Evolutionary conservation across 1,284 basidiomycete genomes (phyloP).

Genomic region (Sphaerobolus stellatus): DNA sequence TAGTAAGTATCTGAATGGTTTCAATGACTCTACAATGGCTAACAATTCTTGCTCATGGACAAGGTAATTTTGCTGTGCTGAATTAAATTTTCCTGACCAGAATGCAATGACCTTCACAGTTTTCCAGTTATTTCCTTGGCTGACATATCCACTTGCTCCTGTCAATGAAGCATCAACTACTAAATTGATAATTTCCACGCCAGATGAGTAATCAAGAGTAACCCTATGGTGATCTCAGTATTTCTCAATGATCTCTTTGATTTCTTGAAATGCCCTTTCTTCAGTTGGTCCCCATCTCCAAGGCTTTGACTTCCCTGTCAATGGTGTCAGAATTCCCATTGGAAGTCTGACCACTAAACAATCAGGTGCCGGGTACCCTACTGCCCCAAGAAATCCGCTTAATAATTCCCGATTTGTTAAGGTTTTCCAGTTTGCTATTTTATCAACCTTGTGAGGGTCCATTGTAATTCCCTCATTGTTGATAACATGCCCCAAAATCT

Average conservation of each 20-base stretch:
- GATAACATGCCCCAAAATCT: slow-evolving; percentile 32
- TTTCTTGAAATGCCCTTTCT: slow-evolving; percentile 29
- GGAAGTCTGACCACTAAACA: slow-evolving; percentile 20
- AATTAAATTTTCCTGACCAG: slow-evolving; percentile 31
- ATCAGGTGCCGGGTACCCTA: slow-evolving; percentile 25
- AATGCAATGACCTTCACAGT: slow-evolving; percentile 23
- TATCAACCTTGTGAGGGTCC: slow-evolving; percentile 38
- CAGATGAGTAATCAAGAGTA: slow-evolving; percentile 22
- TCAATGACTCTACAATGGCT: slow-evolving; percentile 26
- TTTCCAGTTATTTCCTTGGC: slow-evolving; percentile 20
- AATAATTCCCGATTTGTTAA: slow-evolving; percentile 22
- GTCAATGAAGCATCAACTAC: slow-evolving; percentile 25
- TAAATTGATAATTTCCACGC: too few species aligned
- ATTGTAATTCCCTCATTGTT: slow-evolving; percentile 29
- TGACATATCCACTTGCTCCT: slow-evolving; percentile 20
- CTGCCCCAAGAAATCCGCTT: slow-evolving; percentile 25
- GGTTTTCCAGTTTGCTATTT: slow-evolving; percentile 16
- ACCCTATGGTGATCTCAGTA: slow-evolving; percentile 21
- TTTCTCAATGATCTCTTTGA: slow-evolving; percentile 24
- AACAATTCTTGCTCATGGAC: too few species aligned
- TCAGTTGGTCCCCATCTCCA: slow-evolving; percentile 27
- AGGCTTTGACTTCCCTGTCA: slow-evolving; percentile 9
- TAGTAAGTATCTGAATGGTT: slow-evolving; percentile 21
- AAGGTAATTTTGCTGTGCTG: slow-evolving; percentile 35
- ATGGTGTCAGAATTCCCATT: slow-evolving; percentile 18